Percentiles rank a stretch among this genome's conserved stretches.
These are phyloP conservation scores for Verbena officinalis DNA, from an alignment of 257 asterid genomes.

Conservation along the genomic window DNA sequence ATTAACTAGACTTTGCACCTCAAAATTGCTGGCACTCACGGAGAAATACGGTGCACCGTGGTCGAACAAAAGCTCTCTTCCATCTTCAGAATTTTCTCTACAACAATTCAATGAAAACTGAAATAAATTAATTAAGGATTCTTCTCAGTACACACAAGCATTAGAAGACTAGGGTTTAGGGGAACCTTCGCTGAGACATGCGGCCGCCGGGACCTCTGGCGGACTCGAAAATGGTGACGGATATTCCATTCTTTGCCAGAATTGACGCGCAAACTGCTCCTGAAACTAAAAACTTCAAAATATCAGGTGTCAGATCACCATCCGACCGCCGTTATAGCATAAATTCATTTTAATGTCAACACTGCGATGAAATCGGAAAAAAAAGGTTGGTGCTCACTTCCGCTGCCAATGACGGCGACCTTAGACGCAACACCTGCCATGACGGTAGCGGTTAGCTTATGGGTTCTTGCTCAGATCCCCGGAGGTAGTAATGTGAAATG, in stretches of 20 bases:
- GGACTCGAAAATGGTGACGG: constrained; percentile 83
- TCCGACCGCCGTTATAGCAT: no score
- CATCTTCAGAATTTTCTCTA: constrained; percentile 76
- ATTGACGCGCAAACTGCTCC: constrained; percentile 91
- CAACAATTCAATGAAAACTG: constrained; percentile 1
- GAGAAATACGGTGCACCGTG: constrained; percentile 87
- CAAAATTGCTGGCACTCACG: constrained; percentile 49
- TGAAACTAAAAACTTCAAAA: constrained; percentile 58
- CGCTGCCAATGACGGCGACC: constrained; percentile 89
- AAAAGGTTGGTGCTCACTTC: constrained; percentile 53
- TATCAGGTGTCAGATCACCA: constrained; percentile 5
- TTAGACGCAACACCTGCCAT: constrained; percentile 64
- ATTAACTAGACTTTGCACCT: constrained; percentile 60
- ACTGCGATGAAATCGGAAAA: no score
- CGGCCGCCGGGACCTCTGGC: constrained; percentile 97
- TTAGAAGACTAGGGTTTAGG: neutral
- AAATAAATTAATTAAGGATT: neutral
- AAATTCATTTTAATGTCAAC: neutral
- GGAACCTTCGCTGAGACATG: constrained; percentile 88
- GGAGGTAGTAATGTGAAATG: neutral
- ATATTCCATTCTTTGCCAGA: constrained; percentile 73
- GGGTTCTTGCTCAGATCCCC: neutral
- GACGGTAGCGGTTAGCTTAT: constrained; percentile 29
- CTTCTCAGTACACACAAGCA: neutral
- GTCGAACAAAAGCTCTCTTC: constrained; percentile 76